Evolutionary conservation across 2,329 filamentous ascomycete genomes (phyloP), one percentile per base, ranked within the genome.

Genomic region (Colletotrichum eleusines): DNA sequence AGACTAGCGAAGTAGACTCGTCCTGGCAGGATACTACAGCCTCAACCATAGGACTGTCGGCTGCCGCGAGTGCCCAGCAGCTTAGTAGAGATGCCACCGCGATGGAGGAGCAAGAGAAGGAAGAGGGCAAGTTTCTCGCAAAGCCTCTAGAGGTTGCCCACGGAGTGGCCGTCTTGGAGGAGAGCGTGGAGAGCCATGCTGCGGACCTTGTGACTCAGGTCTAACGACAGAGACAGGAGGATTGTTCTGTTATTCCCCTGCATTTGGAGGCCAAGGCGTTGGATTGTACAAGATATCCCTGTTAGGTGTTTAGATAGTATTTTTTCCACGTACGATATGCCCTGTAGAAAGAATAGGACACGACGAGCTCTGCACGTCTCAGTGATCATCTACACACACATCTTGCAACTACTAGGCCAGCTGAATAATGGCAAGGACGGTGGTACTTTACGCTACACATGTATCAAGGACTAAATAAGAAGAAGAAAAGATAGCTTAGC

Each of bases 81-180:
- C 12, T 20, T 23, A 3, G 35, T 2, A 31, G 48, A 12, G 33
- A 35, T 16, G 12, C 46, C 23, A 71, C 69, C 5, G 65, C 44
- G 62, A 78, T 80, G 77, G 79, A 80, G 73, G 70, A 76, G 44
- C 73, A 76, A 16, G 80, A 82, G 61, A 71, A 77, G 18, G 64
- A 74, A 33, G 76, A 78, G 48, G 78, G 77, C 3, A 71, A 66
- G 18, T 82, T 82, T 71, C 79, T 80, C 5, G 77, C 80, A 44
- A 80, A 83, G 31, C 80, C 82, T 50, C 76, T 88, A 2, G 82
- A 85, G 38, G 84, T 89, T 1, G 80, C 82, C 5, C 82, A 84
- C 20, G 88, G 88, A 2, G 80, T 90, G 5, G 87, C 87, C 1
- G 76, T 90, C 33, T 84, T 85, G 3, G 88, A 90, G 75, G 88